These are phyloP conservation scores for Candida silvicultrix DNA, from an alignment of 805 yeast genomes.

Conservation along the genomic window DNA sequence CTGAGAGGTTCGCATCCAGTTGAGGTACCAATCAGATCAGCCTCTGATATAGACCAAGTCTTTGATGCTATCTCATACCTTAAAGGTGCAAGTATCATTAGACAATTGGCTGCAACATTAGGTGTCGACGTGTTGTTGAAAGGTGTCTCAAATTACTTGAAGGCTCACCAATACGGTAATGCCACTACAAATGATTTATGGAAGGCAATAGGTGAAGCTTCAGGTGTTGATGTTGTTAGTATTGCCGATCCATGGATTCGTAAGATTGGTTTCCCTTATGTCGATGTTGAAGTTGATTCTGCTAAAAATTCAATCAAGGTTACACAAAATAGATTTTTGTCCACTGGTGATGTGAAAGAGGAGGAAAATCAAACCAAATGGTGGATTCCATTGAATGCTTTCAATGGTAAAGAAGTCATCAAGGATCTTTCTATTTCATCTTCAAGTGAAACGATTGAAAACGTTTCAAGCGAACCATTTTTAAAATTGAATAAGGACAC, in stretches of 20 bases:
- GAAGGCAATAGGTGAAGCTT: slow-evolving; percentile 58
- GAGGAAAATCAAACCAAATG: slow-evolving; percentile 64
- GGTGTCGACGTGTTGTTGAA: slow-evolving; percentile 70
- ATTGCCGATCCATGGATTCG: slow-evolving; percentile 77
- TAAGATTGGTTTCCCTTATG: slow-evolving; percentile 71
- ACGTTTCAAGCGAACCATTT: slow-evolving; percentile 25
- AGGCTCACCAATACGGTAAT: slow-evolving; percentile 69
- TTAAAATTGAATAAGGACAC: slow-evolving; percentile 68
- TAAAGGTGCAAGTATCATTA: slow-evolving; percentile 74
- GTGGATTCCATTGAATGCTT: slow-evolving; percentile 48
- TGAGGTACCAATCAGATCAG: slow-evolving; percentile 72
- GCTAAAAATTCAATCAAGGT: slow-evolving; percentile 37
- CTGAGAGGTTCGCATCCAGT: slow-evolving; percentile 80
- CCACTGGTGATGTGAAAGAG: slow-evolving; percentile 67
- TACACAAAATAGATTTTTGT: slow-evolving; percentile 66
- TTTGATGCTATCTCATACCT: slow-evolving; percentile 80
- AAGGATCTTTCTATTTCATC: slow-evolving; percentile 47
- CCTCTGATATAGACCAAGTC: slow-evolving; percentile 76
- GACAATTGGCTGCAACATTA: slow-evolving; percentile 70
- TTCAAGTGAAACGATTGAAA: slow-evolving; percentile 5
- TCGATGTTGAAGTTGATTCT: slow-evolving; percentile 51
- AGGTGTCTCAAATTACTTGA: slow-evolving; percentile 73
- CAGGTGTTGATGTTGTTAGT: slow-evolving; percentile 62
- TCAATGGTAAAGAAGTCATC: slow-evolving; percentile 39
- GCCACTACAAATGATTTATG: slow-evolving; percentile 71